Percentiles rank a stretch among this genome's conserved stretches.
Evolutionary conservation across 148 eudicot species (phyloP).

Genomic region (Rhododendron griersonianum): DNA sequence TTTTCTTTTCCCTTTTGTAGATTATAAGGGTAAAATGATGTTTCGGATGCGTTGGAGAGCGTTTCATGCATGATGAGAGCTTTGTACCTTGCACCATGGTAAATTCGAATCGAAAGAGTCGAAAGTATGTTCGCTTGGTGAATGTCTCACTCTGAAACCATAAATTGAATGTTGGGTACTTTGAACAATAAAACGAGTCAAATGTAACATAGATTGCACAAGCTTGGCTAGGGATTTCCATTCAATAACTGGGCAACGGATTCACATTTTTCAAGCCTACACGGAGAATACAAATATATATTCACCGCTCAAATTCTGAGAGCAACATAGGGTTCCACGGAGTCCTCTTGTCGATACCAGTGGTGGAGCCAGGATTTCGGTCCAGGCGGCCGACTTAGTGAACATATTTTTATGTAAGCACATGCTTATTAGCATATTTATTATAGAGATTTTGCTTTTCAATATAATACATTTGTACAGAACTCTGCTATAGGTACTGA

Average conservation of each 20-base stretch:
- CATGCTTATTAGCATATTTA: too few relatives aligned
- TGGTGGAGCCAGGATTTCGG: too few relatives aligned
- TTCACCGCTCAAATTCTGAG: too few relatives aligned
- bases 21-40: not conserved
- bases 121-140: not conserved
- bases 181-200: not conserved
- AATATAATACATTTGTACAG: too few relatives aligned
- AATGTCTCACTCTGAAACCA: not conserved
- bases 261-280: not conserved
- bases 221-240: not conserved
- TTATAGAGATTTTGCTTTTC: too few relatives aligned
- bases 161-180: too few relatives aligned
- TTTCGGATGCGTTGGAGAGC: not conserved
- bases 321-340: too few relatives aligned
- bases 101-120: not conserved
- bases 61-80: not conserved
- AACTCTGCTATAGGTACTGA: too few relatives aligned
- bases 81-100: not conserved
- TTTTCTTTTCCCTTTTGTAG: not conserved
- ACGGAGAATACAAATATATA: too few relatives aligned
- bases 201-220: not conserved
- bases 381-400: too few relatives aligned
- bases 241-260: not conserved
- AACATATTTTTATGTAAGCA: too few relatives aligned
- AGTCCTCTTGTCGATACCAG: too few relatives aligned